phyloP scores from a whole-genome alignment of 192 early-diverging fungal species.

The Coemansia javaensis region DNA sequence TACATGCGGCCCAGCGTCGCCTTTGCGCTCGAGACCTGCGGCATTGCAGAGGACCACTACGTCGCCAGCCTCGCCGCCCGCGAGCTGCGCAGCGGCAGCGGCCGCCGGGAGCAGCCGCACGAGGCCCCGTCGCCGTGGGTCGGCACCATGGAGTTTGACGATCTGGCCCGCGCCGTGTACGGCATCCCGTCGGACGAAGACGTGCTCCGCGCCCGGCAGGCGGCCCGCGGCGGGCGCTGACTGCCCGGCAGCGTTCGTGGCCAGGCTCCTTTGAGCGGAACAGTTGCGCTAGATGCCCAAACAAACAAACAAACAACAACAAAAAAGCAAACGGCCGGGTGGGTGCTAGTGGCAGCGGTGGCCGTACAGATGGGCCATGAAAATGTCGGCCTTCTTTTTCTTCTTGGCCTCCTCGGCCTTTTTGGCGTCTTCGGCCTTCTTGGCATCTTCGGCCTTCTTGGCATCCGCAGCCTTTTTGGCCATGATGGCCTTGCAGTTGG shows the following conservation, averaged over 20 bases:
- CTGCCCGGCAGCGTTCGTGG: too few relatives aligned
- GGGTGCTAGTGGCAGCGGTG: conserved; percentile 1
- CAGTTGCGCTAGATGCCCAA: neutral
- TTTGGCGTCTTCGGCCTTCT: conserved; percentile 14
- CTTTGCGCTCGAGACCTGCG: conserved; percentile 46
- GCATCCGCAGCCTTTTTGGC: conserved; percentile 24
- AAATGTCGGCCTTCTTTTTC: conserved; percentile 9
- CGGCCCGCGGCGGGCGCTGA: too few relatives aligned
- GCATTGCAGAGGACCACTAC: conserved; percentile 29
- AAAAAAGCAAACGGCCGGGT: neutral
- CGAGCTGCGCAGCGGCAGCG: conserved; percentile 15
- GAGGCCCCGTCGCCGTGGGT: conserved; percentile 45
- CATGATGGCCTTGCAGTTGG: conserved; percentile 18
- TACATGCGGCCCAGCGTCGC: conserved; percentile 7
- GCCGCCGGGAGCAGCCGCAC: conserved; percentile 10
- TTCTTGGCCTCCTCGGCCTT: conserved; percentile 10
- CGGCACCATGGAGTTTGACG: conserved; percentile 45
- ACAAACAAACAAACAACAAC: neutral
- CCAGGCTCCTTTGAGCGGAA: too few relatives aligned
- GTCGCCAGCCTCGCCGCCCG: conserved; percentile 26
- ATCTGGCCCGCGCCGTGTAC: conserved; percentile 36
- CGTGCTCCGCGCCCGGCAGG: conserved; percentile 10
- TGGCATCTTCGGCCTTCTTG: conserved; percentile 17
- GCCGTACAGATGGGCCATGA: conserved; percentile 13
- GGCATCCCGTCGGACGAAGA: conserved; percentile 41